phyloP scores from a whole-genome alignment of 352 stramenopile species.

The Pelagophyceae sp. region DNA sequence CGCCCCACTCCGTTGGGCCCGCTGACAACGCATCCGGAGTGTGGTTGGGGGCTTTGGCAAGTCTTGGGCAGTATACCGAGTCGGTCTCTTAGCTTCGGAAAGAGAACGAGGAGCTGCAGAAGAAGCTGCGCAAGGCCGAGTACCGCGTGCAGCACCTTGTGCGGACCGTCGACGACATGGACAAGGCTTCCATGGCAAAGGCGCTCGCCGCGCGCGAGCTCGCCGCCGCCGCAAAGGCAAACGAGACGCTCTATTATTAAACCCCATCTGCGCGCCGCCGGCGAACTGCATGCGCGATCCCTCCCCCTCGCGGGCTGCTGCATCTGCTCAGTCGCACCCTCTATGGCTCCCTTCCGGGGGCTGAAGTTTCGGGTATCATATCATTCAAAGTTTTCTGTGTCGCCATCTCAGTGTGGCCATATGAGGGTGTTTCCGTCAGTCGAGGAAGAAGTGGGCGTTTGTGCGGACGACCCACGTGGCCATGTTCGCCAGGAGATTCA shows the following conservation, averaged over 20 bases:
- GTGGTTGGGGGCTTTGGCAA: not conserved
- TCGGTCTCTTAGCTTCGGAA: not conserved
- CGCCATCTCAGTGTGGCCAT: not conserved
- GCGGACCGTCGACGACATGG: not conserved
- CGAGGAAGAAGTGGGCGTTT: not conserved
- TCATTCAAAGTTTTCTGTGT: too few species aligned
- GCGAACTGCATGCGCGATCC: too few species aligned
- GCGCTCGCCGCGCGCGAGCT: not conserved
- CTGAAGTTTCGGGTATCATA: not conserved
- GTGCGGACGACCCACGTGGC: not conserved
- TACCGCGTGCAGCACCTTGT: not conserved
- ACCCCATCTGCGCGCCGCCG: not conserved
- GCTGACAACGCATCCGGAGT: not conserved
- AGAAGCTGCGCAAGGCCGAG: not conserved
- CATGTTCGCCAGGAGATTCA: not conserved
- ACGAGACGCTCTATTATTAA: not conserved
- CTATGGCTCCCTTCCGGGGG: too few species aligned
- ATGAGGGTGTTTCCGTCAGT: not conserved
- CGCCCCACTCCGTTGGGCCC: not conserved
- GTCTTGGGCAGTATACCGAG: not conserved
- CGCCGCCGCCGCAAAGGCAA: not conserved
- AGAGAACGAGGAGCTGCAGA: not conserved
- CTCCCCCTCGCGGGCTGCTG: too few species aligned
- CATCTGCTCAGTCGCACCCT: too few species aligned
- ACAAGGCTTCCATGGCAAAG: too few species aligned